Evolutionary conservation across 108 stramenopile species (phyloP).

Genomic region (Epipyxis sp.): DNA sequence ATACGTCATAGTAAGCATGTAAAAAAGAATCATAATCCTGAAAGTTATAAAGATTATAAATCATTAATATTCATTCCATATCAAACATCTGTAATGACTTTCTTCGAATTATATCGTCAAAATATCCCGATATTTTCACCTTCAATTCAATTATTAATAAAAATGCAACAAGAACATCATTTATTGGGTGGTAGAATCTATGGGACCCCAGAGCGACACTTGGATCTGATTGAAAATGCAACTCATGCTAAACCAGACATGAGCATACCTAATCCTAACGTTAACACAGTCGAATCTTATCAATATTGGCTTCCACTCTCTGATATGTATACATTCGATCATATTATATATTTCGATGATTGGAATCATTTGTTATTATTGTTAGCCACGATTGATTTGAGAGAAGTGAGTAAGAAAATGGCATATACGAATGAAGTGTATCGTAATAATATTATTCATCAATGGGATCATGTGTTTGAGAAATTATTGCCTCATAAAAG

Average conservation of each 20-base stretch:
- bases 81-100: slow-evolving; percentile 23
- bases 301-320: not conserved
- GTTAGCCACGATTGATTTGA: not conserved
- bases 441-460: not conserved
- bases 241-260: not conserved
- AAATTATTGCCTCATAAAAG: not conserved
- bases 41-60: not conserved
- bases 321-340: not conserved
- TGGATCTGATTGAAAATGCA: not conserved
- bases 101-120: slow-evolving; percentile 33
- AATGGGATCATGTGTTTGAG: not conserved
- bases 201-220: not conserved
- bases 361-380: not conserved
- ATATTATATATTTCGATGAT: not conserved
- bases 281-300: not conserved
- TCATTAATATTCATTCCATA: slow-evolving; percentile 23
- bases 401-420: not conserved
- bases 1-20: not conserved
- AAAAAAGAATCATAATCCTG: not conserved
- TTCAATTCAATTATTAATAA: not conserved
- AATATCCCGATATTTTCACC: slow-evolving; percentile 23
- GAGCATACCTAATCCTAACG: not conserved
- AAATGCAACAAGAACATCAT: not conserved
- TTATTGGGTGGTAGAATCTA: slow-evolving; percentile 5
- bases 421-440: not conserved